phyloP scores from a whole-genome alignment of 2,329 filamentous ascomycete species.

The Scopulariopsis brevicaulis region DNA sequence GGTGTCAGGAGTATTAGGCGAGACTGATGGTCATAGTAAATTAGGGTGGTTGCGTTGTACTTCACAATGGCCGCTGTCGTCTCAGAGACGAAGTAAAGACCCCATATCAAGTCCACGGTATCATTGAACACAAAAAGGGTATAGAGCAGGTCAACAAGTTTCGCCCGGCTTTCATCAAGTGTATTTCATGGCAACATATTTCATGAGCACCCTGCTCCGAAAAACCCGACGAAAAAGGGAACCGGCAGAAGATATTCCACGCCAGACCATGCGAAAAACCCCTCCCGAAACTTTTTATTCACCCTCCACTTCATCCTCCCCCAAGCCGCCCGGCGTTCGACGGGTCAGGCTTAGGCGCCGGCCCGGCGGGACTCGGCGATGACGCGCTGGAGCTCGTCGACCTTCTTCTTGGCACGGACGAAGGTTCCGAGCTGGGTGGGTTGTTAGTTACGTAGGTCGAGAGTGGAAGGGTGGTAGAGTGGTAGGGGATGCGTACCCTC shows the following conservation, averaged over 20 bases:
- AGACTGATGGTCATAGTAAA: neutral
- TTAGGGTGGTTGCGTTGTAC: neutral
- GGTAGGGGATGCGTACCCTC: conserved; percentile 55
- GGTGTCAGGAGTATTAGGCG: neutral
- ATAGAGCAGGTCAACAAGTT: neutral
- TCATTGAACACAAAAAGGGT: neutral
- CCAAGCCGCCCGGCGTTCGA: neutral
- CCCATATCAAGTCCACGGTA: neutral
- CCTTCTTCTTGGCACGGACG: conserved; percentile 98
- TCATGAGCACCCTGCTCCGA: neutral
- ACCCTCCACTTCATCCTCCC: neutral
- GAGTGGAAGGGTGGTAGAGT: neutral
- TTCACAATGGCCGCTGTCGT: neutral
- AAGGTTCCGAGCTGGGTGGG: conserved; percentile 79
- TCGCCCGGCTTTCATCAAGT: neutral
- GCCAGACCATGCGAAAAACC: neutral
- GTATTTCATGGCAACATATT: neutral
- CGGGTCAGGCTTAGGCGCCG: conserved; percentile 37
- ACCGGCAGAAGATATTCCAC: neutral
- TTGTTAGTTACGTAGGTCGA: neutral
- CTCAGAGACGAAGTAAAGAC: neutral
- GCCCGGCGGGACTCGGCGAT: conserved; percentile 84
- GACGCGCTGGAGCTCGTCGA: conserved; percentile 96
- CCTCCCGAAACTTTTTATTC: neutral
- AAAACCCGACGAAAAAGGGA: neutral